Base-by-base conservation (phyloP, 2,329 filamentous ascomycete species). In the Neonectria hederae region DNA sequence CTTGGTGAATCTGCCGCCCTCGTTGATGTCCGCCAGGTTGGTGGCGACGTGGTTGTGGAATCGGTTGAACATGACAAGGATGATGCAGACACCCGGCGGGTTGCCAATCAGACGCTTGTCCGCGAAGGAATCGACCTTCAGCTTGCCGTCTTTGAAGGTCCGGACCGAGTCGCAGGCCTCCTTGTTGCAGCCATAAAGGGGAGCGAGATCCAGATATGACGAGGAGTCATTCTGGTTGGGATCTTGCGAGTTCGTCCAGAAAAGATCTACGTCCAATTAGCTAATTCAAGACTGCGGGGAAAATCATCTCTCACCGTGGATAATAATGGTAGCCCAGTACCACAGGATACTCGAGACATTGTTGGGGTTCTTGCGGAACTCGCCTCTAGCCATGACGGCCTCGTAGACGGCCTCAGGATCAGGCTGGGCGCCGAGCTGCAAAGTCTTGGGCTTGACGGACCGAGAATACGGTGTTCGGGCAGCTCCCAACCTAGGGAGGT, bases 1-100 rank as follows among this genome's bases (percentile, higher is more conserved):
- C 64, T 88, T 89, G 0, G 84, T 87, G 78, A 97, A 97, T 22
- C 92, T 87, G 17, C 89, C 89, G 48, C 88, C 87, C 72, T 97
- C 94, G 72, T 97, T 97, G 78, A 97, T 95, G n/a, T 85, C 81
- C 0, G 92, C 92, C 19, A 97, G 82, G 65, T 95, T 91, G 58
- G 89, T 86, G 1, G 92, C 94, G 0, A 94, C 88, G 68, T 96
- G 86, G 79, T 98, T 97, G 79, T 97, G 95, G 79, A 97, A 97
- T 24, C 89, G 86, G 72, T 90, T 91, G 79, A 93, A 90, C 91
- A 94, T 93, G 77, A 94, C 85, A 28, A 94, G 79, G 3, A 94
- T 73, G 5, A 92, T 89, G 60, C 88, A 86, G 5, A 92, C 90
- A 13, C 91, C 90, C 0, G 92, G 90, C 0, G 92, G 92, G 72